These are phyloP conservation scores for Ganoderma lucidum DNA, from an alignment of 1,284 basidiomycete species.

Conservation along the genomic window DNA sequence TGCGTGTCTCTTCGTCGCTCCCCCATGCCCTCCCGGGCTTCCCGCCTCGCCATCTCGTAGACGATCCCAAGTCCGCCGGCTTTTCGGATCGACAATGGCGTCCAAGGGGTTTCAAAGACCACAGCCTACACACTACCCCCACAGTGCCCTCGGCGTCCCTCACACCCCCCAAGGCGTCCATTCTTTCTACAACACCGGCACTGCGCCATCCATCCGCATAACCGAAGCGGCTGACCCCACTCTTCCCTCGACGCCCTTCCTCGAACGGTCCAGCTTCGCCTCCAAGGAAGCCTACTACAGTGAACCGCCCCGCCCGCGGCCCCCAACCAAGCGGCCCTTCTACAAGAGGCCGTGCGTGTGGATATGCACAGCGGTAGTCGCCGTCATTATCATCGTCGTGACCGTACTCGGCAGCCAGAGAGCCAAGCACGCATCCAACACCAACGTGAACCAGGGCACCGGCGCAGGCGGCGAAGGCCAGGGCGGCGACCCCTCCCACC, in stretches of 20 bases:
- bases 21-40: neutral
- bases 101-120: neutral
- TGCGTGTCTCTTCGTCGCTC: neutral
- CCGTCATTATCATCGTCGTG: slow-evolving; percentile 52
- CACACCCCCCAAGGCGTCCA: neutral
- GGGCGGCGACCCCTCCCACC: slow-evolving; percentile 19
- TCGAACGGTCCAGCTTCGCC: neutral
- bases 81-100: neutral
- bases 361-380: slow-evolving; percentile 27
- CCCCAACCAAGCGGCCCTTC: slow-evolving; percentile 50
- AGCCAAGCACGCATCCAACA: slow-evolving; percentile 38
- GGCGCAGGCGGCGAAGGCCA: slow-evolving; percentile 23
- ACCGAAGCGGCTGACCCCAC: neutral
- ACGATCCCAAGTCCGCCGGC: neutral
- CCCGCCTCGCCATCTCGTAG: neutral
- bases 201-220: neutral
- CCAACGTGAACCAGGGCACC: slow-evolving; percentile 24
- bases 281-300: slow-evolving; percentile 33
- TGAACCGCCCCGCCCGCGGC: slow-evolving; percentile 53
- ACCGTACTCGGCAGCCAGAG: slow-evolving; percentile 51
- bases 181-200: neutral
- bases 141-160: neutral
- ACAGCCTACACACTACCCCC: neutral
- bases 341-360: slow-evolving; percentile 39
- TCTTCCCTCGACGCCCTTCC: neutral